Evolutionary conservation across 805 yeast genomes (phyloP).

Genomic region (Myxozyma udenii): DNA sequence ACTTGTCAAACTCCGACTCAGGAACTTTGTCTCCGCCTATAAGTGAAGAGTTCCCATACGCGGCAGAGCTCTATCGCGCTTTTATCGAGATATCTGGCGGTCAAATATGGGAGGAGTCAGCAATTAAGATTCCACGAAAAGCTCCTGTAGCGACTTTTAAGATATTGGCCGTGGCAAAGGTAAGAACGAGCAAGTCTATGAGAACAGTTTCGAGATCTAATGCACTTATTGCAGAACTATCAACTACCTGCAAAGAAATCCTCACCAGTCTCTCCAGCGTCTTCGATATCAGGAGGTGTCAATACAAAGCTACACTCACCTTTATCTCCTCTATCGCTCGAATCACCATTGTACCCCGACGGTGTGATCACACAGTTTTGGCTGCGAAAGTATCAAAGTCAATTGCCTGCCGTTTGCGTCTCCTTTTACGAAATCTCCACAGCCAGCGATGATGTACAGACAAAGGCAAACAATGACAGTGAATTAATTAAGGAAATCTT

Average conservation of each 20-base stretch:
- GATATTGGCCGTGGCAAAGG: constrained; percentile 16
- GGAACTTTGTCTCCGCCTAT: not conserved
- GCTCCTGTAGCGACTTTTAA: constrained; percentile 10
- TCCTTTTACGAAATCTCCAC: constrained; percentile 44
- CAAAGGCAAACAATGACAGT: constrained; percentile 31
- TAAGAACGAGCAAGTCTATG: not conserved
- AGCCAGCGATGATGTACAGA: constrained; percentile 35
- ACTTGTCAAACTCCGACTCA: constrained; percentile 2
- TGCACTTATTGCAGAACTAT: constrained; percentile 6
- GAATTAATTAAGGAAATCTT: constrained; percentile 43
- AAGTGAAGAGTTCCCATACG: constrained; percentile 12
- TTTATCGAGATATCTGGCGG: constrained; percentile 11
- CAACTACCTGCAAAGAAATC: constrained; percentile 24
- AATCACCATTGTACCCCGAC: constrained; percentile 43
- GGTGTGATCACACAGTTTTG: constrained; percentile 48
- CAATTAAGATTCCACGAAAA: constrained; percentile 8
- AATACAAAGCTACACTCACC: constrained; percentile 33
- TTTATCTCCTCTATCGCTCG: constrained; percentile 48
- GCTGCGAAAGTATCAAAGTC: constrained; percentile 52
- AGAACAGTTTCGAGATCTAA: not conserved
- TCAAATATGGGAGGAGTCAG: constrained; percentile 21
- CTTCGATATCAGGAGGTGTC: constrained; percentile 13
- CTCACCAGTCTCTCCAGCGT: constrained; percentile 18
- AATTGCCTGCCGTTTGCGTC: constrained; percentile 49
- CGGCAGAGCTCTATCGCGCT: constrained; percentile 17